phyloP scores from a whole-genome alignment of 768 basidiomycete genomes.

The Dioszegia aurantiaca region DNA sequence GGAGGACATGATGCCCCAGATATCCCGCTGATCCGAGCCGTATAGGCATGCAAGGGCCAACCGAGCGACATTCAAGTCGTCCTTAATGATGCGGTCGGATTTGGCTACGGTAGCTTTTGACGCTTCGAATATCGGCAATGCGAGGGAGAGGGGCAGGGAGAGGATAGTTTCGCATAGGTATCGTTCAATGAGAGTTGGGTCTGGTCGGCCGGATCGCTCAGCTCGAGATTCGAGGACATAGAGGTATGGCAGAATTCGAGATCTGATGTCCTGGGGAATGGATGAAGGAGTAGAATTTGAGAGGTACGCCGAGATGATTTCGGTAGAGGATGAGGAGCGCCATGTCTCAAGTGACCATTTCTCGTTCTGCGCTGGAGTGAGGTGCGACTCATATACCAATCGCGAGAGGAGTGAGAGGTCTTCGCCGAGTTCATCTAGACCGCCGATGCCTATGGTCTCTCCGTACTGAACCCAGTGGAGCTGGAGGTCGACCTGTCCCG shows the following conservation, averaged over 20 bases:
- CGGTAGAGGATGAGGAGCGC: conserved; percentile 64
- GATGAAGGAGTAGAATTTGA: conserved; percentile 65
- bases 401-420: conserved; percentile 82
- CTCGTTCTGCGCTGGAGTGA: conserved; percentile 51
- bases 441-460: conserved; percentile 72
- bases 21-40: conserved; percentile 64
- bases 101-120: conserved; percentile 82
- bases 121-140: conserved; percentile 76
- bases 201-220: conserved; percentile 73
- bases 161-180: conserved; percentile 72
- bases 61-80: conserved; percentile 78
- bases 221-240: conserved; percentile 84
- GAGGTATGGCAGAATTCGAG: conserved; percentile 85
- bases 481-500: conserved; percentile 76
- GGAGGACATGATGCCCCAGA: conserved; percentile 79
- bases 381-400: conserved; percentile 70
- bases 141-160: conserved; percentile 64
- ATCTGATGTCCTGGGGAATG: conserved; percentile 66
- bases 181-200: conserved; percentile 64
- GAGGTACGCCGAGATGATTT: conserved; percentile 73
- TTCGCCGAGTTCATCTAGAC: conserved; percentile 82
- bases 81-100: conserved; percentile 69
- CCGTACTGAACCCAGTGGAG: conserved; percentile 79
- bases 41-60: conserved; percentile 86
- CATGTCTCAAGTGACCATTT: conserved; percentile 77